Conservation (phyloP, 176 grass and related monocot genomes). For the Musa schizocarpa region DNA sequence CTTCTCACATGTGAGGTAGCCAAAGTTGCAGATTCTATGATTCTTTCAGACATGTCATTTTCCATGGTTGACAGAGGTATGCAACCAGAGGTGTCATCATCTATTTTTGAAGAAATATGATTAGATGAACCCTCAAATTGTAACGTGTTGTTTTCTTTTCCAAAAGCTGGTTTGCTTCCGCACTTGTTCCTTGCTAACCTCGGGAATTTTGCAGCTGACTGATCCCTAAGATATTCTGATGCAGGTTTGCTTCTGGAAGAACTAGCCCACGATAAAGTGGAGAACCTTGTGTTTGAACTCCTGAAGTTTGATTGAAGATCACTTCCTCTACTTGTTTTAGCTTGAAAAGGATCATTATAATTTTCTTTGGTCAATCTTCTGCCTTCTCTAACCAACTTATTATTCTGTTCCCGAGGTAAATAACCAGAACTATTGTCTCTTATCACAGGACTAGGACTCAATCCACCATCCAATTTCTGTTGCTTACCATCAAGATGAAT, state of each 20-base stretch:
- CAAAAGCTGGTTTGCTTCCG: conserved; percentile 39
- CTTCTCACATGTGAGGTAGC: conserved; percentile 24
- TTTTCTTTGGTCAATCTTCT: conserved; percentile 28
- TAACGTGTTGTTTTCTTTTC: conserved; percentile 40
- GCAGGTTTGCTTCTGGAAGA: conserved; percentile 36
- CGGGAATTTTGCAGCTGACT: conserved; percentile 31
- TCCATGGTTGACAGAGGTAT: conserved; percentile 31
- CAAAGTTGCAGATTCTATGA: conserved; percentile 16
- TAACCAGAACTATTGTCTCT: neutral
- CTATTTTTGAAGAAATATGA: conserved; percentile 35
- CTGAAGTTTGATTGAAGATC: conserved; percentile 26
- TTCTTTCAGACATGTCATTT: conserved; percentile 48
- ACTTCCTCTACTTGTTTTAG: conserved; percentile 38
- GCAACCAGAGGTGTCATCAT: conserved; percentile 34
- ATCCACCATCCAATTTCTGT: conserved; percentile 22
- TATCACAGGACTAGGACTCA: conserved; percentile 17
- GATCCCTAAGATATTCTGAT: conserved; percentile 47
- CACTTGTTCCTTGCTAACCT: conserved; percentile 49
- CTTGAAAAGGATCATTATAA: conserved; percentile 37
- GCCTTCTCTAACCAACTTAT: conserved; percentile 36
- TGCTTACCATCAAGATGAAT: conserved; percentile 39
- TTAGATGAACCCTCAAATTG: conserved; percentile 40
- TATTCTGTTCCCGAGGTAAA: conserved; percentile 23
- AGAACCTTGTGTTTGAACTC: conserved; percentile 26
- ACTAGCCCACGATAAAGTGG: conserved; percentile 26